Evolutionary conservation across 345 rosid species (phyloP).

Genomic region (Toxicodendron radicans): DNA sequence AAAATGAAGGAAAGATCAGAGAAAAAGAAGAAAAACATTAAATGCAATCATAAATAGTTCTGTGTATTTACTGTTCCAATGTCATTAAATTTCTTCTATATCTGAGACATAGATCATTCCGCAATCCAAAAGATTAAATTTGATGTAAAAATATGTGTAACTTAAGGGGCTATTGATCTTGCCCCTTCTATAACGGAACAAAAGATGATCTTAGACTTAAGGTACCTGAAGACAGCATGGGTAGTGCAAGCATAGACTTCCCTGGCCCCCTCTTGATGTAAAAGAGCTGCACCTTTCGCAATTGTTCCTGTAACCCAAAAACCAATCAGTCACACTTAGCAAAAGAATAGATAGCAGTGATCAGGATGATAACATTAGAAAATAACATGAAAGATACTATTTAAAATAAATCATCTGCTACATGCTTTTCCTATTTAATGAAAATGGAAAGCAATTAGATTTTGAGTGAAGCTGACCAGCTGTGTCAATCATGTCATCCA

Average conservation of each 20-base stretch:
- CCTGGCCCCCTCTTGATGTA: conserved; percentile 97
- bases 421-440: conserved; percentile 10
- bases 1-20: neutral
- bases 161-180: no score
- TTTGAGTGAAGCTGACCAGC: conserved; percentile 57
- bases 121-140: no score
- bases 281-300: conserved; percentile 90
- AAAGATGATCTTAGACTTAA: neutral
- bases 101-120: no score
- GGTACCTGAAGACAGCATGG: conserved; percentile 93
- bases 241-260: conserved; percentile 96
- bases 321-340: conserved; percentile 16
- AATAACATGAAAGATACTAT: neutral
- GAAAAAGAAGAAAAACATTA: no score
- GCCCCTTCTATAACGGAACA: neutral
- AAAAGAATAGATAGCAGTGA: neutral
- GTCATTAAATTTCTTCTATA: no score
- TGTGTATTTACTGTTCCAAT: no score
- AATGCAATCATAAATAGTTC: no score
- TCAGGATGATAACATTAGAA: neutral
- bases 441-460: conserved; percentile 1
- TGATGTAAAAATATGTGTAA: no score
- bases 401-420: neutral
- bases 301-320: conserved; percentile 65
- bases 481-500: conserved; percentile 98